Evolutionary conservation across 1,284 basidiomycete genomes (phyloP).

Genomic region (Rhodotorula sp.): DNA sequence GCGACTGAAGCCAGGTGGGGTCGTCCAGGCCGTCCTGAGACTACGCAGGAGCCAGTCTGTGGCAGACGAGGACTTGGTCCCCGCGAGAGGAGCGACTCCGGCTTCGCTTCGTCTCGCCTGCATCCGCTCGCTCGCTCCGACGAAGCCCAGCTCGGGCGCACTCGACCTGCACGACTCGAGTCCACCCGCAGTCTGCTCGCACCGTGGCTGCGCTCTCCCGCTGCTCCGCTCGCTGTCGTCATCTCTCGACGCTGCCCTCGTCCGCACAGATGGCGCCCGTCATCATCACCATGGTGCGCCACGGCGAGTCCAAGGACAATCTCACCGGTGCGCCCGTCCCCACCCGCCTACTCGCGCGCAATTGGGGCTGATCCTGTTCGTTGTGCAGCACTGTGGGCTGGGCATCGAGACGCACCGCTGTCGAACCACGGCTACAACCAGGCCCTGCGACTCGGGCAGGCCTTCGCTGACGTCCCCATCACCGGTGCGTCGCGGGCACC

Average conservation of each 20-base stretch:
- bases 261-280: constrained; percentile 24
- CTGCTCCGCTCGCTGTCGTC: background rate
- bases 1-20: too few relatives aligned
- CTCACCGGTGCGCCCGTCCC: constrained; percentile 18
- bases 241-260: background rate
- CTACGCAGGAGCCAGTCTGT: too few relatives aligned
- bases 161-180: background rate
- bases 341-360: background rate
- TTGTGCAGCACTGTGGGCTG: constrained; percentile 40
- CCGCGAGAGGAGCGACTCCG: too few relatives aligned
- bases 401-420: constrained; percentile 41
- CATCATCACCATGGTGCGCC: constrained; percentile 40
- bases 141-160: background rate
- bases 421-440: constrained; percentile 42
- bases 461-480: constrained; percentile 42
- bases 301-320: constrained; percentile 43
- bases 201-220: background rate
- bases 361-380: background rate
- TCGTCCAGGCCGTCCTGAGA: too few relatives aligned
- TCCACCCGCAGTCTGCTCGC: background rate
- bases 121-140: too few relatives aligned
- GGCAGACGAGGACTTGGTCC: background rate
- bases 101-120: background rate
- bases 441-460: constrained; percentile 40
- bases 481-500: constrained; percentile 24